Conservation (phyloP, 768 basidiomycete genomes). For the Mycena rebaudengoi region DNA sequence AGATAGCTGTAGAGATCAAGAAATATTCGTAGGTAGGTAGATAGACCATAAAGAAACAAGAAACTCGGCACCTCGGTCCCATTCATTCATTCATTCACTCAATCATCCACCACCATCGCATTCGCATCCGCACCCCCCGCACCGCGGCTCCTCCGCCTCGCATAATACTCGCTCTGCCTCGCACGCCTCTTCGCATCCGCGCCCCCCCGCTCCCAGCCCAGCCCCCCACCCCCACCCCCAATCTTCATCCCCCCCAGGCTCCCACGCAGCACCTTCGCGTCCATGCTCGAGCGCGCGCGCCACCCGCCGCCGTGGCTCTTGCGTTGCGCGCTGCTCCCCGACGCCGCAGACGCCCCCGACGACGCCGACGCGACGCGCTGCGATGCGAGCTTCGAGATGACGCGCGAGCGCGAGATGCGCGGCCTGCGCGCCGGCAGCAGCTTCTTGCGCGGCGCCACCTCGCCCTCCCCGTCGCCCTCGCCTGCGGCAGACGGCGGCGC, state of each 20-base stretch:
- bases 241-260: slow-evolving; percentile 44
- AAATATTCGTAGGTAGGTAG: too few relatives aligned
- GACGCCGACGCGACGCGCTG: slow-evolving; percentile 64
- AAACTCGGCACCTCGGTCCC: too few relatives aligned
- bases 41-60: too few relatives aligned
- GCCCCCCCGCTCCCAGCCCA: too few relatives aligned
- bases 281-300: slow-evolving; percentile 61
- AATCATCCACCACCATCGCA: slow-evolving; percentile 27
- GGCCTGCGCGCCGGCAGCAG: slow-evolving; percentile 66
- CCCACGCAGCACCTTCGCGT: slow-evolving; percentile 49
- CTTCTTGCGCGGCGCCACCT: too few relatives aligned
- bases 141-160: slow-evolving; percentile 60
- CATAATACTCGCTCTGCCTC: slow-evolving; percentile 77
- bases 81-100: neutral
- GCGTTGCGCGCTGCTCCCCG: slow-evolving; percentile 21
- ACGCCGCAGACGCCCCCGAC: slow-evolving; percentile 27
- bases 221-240: slow-evolving; percentile 42
- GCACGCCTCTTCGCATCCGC: slow-evolving; percentile 78
- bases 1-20: too few relatives aligned
- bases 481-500: slow-evolving; percentile 24
- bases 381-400: slow-evolving; percentile 78
- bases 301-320: slow-evolving; percentile 37
- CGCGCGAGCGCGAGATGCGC: slow-evolving; percentile 82
- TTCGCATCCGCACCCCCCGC: slow-evolving; percentile 16
- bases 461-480: slow-evolving; percentile 48